Base-by-base conservation (phyloP, 306 rosid species). In the Prunus salicina region DNA sequence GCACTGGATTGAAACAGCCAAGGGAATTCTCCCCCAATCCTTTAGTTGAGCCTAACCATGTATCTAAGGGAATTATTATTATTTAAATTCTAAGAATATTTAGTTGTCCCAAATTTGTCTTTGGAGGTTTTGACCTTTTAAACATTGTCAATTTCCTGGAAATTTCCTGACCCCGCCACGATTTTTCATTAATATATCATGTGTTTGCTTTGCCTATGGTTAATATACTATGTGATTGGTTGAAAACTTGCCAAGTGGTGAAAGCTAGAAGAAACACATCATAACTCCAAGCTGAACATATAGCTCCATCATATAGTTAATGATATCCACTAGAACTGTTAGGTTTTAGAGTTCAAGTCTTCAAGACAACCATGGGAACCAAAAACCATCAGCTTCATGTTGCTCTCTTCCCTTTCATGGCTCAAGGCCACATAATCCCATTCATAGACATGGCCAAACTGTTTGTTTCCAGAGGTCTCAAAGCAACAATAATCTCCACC, bases 341-440 rank as follows among this genome's bases (percentile, higher is more conserved):
- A 18, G 22, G 57, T 52, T 10, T 49, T 8, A 8, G 4, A n/a
- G 22, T 8, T 50, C 12, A 4, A 18, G 74, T 25, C 43, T 38
- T 38, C 16, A 1, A 32, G n/a, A 61, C 63, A 32, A 64, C 28
- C 57, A 80, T 80, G 83, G 83, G 15, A 11, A 8, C 22, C 75
- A 53, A 60, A 51, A 60, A 24, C 49, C 41, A 4, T 24, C 50
- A 80, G 56, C 74, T 28, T 19, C 62, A 30, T 3, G 19, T 70
- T 47, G 74, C 74, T n/a, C 82, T 85, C 82, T 79, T 85, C 43
- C 88, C 88, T 2, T 72, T 72, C 13, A 34, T 76, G 71, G 82
- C 76, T 57, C 84, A 53, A 13, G 88, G 84, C 69, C 88, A n/a
- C 38, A 68, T n/a, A 2, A 82, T 81, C 64, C 88, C 90, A 5